Conservation (phyloP, 2,329 filamentous ascomycete species). For the Claviceps citrina region DNA sequence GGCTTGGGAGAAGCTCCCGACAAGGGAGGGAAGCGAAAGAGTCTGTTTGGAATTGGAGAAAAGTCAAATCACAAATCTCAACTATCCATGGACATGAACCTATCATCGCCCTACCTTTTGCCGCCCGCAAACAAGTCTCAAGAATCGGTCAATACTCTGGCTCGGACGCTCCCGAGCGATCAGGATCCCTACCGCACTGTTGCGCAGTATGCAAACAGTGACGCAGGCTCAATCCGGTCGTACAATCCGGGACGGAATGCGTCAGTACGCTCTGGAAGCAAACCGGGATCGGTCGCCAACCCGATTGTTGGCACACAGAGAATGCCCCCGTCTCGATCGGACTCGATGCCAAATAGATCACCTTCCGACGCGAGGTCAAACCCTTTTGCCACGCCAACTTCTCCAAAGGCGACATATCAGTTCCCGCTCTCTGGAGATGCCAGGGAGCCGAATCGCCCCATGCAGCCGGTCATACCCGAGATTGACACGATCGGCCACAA, state of each 20-base stretch:
- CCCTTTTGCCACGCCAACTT: conserved; percentile 21
- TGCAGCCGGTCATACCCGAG: conserved; percentile 23
- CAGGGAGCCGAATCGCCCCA: conserved; percentile 15
- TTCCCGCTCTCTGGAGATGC: conserved; percentile 8
- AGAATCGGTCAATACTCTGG: conserved; percentile 76
- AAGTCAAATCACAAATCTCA: conserved; percentile 36
- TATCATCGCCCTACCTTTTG: conserved; percentile 83
- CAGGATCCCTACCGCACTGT: conserved; percentile 74
- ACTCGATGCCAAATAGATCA: conserved; percentile 28
- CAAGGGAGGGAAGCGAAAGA: conserved; percentile 21
- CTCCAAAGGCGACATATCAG: conserved; percentile 16
- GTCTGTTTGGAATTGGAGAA: conserved; percentile 38
- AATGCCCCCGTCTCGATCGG: conserved; percentile 20
- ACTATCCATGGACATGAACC: conserved; percentile 57
- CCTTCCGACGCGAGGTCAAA: conserved; percentile 20
- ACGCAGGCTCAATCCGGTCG: conserved; percentile 41
- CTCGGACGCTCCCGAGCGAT: conserved; percentile 54
- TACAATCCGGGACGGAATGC: conserved; percentile 26
- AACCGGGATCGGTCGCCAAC: conserved; percentile 16
- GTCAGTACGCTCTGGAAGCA: conserved; percentile 31
- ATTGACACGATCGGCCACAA: conserved; percentile 21
- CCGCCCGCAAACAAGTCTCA: conserved; percentile 69
- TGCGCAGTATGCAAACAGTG: conserved; percentile 39
- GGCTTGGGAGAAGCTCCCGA: conserved; percentile 49
- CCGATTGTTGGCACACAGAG: conserved; percentile 12